Evolutionary conservation across 2,329 filamentous ascomycete genomes (phyloP), one percentile per base, ranked within the genome.

Genomic region (Exophiala aquamarina): DNA sequence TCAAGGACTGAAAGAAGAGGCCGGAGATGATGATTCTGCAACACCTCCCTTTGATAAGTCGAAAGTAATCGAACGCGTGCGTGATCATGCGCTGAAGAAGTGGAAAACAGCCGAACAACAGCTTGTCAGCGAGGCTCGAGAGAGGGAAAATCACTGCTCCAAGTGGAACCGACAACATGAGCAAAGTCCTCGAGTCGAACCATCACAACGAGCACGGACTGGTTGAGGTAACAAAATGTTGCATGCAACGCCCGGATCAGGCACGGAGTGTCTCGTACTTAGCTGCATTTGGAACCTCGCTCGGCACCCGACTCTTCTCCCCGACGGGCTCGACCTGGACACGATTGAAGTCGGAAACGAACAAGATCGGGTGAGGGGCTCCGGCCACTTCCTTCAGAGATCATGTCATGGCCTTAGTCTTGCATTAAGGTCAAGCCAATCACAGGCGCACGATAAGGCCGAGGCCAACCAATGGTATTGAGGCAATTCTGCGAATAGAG

Each of bases 51-150:
- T 39, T 38, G 21, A 10, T 29, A 18, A 34, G 32, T n/a, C 17
- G 10, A 26, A 26, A 26, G 36, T 53, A 8, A 34, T 56, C 13
- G 41, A 52, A 13, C 44, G 49, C n/a, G 26, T 47, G 17, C 54
- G 54, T 18, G 45, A 54, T n/a, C 44, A 53, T 13, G 56, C 52
- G 9, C 29, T 57, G 23, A 37, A 42, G n/a, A 26, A 40, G 19
- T 59, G 54, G 50, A 49, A 47, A 3, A 47, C 43, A 4, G 28
- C 46, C 15, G 53, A 56, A 31, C 47, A 44, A 34, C 45, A 52
- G 20, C 43, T 40, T 29, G 35, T 56, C 14, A 38, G 38, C 9
- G 50, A 56, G 23, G 46, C 44, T 14, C 44, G 47, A 13, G 38
- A 50, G 26, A 50, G 46, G 41, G 41, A 53, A 39, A 35, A 43